Evolutionary conservation across 345 rosid species (phyloP).

Genomic region (Salix caprea): DNA sequence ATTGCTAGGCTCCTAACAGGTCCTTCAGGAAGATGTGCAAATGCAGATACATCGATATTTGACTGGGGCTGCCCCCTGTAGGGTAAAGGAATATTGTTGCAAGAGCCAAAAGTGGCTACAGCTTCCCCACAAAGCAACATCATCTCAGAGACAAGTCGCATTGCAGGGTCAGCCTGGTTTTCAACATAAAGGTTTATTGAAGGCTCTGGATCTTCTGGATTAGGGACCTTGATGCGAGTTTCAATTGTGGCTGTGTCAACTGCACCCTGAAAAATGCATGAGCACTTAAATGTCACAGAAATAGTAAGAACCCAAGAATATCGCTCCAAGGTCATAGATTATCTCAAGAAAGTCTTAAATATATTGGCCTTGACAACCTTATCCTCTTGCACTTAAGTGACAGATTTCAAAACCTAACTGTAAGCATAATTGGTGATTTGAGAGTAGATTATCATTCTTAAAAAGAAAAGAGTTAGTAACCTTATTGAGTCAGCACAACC

Average conservation of each 20-base stretch:
- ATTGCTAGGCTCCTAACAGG: conserved; percentile 78
- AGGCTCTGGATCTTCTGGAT: conserved; percentile 85
- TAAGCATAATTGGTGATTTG: not conserved
- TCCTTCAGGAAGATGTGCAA: conserved; percentile 91
- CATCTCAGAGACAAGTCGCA: conserved; percentile 96
- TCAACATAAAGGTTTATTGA: conserved; percentile 74
- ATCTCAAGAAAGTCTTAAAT: not conserved
- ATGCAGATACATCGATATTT: conserved; percentile 70
- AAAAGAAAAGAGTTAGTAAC: not conserved
- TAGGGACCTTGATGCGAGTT: conserved; percentile 76
- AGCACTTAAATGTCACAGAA: conserved; percentile 4
- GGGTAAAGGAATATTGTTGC: conserved; percentile 73
- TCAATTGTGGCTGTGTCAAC: conserved; percentile 79
- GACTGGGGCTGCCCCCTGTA: conserved; percentile 98
- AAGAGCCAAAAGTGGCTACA: conserved; percentile 74
- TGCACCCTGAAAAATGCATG: conserved; percentile 63
- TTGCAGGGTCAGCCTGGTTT: conserved; percentile 83
- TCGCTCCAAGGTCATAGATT: not conserved
- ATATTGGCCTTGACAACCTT: not conserved
- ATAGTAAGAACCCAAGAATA: not conserved
- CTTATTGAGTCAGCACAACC: not conserved
- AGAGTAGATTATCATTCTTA: not conserved
- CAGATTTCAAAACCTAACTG: not conserved
- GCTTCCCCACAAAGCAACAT: conserved; percentile 97
- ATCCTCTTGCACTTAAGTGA: not conserved